Evolutionary conservation across 1,284 basidiomycete species (phyloP).

Genomic region (Apiotrichum domesticum): DNA sequence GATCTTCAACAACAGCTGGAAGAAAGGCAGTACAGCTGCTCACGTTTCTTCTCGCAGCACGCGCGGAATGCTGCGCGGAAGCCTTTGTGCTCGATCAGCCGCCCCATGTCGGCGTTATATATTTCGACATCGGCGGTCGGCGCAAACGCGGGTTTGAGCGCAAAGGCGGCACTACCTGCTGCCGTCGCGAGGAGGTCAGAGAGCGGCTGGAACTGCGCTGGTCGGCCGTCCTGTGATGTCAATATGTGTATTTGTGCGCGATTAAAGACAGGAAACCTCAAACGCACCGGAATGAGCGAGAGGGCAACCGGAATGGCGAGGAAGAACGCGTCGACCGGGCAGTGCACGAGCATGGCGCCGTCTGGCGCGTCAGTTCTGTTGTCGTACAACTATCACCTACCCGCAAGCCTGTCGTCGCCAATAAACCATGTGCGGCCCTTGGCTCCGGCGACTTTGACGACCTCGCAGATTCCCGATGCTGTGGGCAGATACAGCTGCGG

Average conservation of each 20-base stretch:
- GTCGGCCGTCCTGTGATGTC: neutral
- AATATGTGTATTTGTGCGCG: too few relatives aligned
- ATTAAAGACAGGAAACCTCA: neutral
- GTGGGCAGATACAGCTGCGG: conserved; percentile 39
- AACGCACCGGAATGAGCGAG: conserved; percentile 26
- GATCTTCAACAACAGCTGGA: neutral
- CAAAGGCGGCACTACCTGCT: conserved; percentile 14
- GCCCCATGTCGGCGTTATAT: conserved; percentile 30
- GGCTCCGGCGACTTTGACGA: conserved; percentile 29
- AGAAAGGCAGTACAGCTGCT: neutral
- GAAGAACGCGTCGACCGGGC: conserved; percentile 38
- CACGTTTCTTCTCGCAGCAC: conserved; percentile 40
- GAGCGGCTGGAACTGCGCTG: conserved; percentile 35
- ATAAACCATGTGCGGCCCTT: conserved; percentile 41
- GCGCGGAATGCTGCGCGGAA: conserved; percentile 31
- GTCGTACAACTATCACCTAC: conserved; percentile 14
- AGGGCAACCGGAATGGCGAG: conserved; percentile 36
- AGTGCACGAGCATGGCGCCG: conserved; percentile 35
- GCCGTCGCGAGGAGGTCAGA: conserved; percentile 32
- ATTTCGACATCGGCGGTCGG: conserved; percentile 1
- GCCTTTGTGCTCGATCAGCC: conserved; percentile 21
- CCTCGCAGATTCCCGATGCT: conserved; percentile 24
- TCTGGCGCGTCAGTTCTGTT: conserved; percentile 16
- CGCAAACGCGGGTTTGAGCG: conserved; percentile 28
- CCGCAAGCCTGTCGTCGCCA: conserved; percentile 30